Percentiles rank a stretch among this genome's conserved stretches.
Conservation (phyloP, 2,329 filamentous ascomycete species). For the Ascochyta fabae region DNA sequence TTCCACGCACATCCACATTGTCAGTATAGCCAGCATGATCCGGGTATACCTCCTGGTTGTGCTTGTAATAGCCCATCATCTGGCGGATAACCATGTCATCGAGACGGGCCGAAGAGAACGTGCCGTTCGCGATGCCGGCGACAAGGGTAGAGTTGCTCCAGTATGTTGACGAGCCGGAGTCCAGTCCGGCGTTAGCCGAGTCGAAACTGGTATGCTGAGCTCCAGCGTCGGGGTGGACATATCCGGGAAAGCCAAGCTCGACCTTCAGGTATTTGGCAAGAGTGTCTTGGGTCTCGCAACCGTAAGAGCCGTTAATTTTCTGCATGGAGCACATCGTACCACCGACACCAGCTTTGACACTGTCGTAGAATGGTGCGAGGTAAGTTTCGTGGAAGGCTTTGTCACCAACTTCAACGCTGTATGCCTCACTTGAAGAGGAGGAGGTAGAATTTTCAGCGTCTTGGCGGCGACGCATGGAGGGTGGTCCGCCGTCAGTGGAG, state of each 20-base stretch:
- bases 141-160: conserved; percentile 28
- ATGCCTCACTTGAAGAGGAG: conserved; percentile 40
- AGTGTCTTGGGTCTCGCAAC: conserved; percentile 40
- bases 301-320: conserved; percentile 30
- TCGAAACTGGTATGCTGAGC: conserved; percentile 53
- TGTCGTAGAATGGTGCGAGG: conserved; percentile 68
- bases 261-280: conserved; percentile 57
- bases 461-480: conserved; percentile 34
- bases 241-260: conserved; percentile 55
- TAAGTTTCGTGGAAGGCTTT: conserved; percentile 69
- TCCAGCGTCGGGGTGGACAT: conserved; percentile 49
- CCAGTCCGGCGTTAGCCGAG: conserved; percentile 53
- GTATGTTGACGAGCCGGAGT: conserved; percentile 36
- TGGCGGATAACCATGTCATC: conserved; percentile 28
- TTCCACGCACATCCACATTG: conserved; percentile 14
- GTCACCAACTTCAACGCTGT: conserved; percentile 62
- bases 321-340: conserved; percentile 64
- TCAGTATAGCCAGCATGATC: conserved; percentile 12
- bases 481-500: conserved; percentile 1
- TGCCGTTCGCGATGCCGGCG: conserved; percentile 25
- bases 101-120: conserved; percentile 18
- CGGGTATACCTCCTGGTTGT: conserved; percentile 5
- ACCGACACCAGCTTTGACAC: conserved; percentile 61
- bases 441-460: conserved; percentile 59
- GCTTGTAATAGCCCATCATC: conserved; percentile 10